Evolutionary conservation across 2,329 filamentous ascomycete species (phyloP).

Genomic region (Pyrenophora tritici-repentis): DNA sequence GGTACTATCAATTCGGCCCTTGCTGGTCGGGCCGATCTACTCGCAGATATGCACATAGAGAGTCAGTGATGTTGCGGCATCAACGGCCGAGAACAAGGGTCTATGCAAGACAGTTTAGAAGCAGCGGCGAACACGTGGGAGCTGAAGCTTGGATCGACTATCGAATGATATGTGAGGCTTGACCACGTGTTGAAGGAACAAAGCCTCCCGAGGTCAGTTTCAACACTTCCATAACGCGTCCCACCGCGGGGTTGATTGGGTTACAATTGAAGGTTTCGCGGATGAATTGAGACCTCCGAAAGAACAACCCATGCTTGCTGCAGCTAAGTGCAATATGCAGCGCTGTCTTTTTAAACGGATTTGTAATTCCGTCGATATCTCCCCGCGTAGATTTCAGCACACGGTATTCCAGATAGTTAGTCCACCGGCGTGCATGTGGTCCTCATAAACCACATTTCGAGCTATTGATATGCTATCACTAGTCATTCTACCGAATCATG

Average conservation of each 20-base stretch:
- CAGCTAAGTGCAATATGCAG: neutral
- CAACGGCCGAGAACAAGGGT: neutral
- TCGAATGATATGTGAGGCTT: neutral
- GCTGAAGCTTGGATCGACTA: neutral
- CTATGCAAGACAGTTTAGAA: neutral
- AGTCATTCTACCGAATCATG: neutral
- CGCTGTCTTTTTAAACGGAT: neutral
- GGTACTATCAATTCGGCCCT: conserved; percentile 3
- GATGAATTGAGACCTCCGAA: too few species aligned
- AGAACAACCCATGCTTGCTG: neutral
- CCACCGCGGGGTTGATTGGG: too few species aligned
- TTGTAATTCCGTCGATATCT: neutral
- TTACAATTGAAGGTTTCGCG: too few species aligned
- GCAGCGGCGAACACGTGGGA: neutral
- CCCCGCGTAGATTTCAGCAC: neutral
- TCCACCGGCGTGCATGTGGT: neutral
- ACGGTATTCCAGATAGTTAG: neutral
- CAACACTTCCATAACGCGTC: too few species aligned
- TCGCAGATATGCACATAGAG: neutral
- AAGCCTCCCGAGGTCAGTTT: neutral
- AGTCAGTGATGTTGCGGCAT: neutral
- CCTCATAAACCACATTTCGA: neutral
- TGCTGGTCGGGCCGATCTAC: conserved; percentile 1
- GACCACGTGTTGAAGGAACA: conserved; percentile 1
- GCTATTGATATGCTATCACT: neutral